Percentiles rank a stretch among this genome's conserved stretches.
Evolutionary conservation across 257 asterid species (phyloP).

Genomic region (Nemophila menziesii): DNA sequence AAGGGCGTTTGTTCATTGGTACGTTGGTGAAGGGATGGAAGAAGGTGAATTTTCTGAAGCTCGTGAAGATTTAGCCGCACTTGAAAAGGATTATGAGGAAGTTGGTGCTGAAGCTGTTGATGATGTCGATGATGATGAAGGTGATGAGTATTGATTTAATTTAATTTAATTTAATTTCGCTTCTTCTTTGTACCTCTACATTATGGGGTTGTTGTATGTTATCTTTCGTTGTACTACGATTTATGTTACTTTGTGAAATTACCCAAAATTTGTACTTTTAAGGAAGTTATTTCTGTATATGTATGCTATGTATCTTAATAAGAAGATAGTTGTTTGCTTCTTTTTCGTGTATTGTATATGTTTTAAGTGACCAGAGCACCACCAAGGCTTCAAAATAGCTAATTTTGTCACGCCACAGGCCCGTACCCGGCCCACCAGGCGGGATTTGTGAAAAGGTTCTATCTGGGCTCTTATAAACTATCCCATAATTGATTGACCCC

Average conservation of each 20-base stretch:
- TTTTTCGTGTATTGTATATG: no score
- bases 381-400: no score
- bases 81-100: slow-evolving; percentile 34
- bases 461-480: no score
- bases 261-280: not conserved
- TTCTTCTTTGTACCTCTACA: not conserved
- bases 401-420: no score
- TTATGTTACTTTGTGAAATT: not conserved
- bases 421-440: no score
- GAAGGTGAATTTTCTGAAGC: slow-evolving; percentile 93
- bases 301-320: no score
- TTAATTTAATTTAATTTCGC: no score
- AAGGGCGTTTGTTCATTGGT: slow-evolving; percentile 94
- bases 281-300: not conserved
- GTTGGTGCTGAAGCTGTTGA: slow-evolving; percentile 84
- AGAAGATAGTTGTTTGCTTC: not conserved
- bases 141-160: slow-evolving; percentile 42
- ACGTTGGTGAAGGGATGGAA: slow-evolving; percentile 93
- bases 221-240: slow-evolving; percentile 8
- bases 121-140: slow-evolving; percentile 70
- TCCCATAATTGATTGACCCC: no score
- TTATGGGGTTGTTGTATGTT: slow-evolving; percentile 2
- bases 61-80: slow-evolving; percentile 65
- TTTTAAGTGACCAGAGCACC: no score
- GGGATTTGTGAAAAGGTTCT: no score